These are phyloP conservation scores for Adansonia digitata DNA, from an alignment of 345 rosid genomes.

Conservation along the genomic window DNA sequence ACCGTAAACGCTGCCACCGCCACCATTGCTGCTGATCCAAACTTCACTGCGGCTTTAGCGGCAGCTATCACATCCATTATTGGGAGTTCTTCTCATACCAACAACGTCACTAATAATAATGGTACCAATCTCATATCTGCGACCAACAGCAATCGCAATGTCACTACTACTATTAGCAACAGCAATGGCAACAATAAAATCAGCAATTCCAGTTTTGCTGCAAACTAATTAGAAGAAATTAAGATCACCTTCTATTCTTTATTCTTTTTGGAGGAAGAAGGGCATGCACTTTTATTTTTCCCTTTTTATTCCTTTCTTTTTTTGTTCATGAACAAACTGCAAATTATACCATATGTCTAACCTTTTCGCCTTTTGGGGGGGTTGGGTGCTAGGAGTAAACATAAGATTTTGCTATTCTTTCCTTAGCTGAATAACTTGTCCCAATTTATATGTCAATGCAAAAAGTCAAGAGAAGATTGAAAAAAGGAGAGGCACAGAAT, in stretches of 20 bases:
- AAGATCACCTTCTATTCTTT: background rate
- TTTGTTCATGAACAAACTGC: background rate
- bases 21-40: constrained; percentile 53
- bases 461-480: background rate
- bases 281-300: background rate
- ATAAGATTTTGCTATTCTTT: background rate
- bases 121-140: constrained; percentile 8
- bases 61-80: constrained; percentile 60
- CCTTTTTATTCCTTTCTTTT: background rate
- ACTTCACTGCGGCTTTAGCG: constrained; percentile 65
- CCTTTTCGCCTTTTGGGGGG: background rate
- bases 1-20: constrained; percentile 37
- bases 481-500: background rate
- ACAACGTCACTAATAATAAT: constrained; percentile 11
- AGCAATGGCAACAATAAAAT: constrained; percentile 25
- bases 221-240: constrained; percentile 21
- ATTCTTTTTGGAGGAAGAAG: background rate
- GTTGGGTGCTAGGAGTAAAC: no score
- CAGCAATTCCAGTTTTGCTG: constrained; percentile 26
- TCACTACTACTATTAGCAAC: constrained; percentile 13
- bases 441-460: background rate
- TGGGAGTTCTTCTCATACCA: constrained; percentile 27
- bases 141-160: constrained; percentile 21
- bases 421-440: background rate
- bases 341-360: constrained; percentile 8